A percentile compares a stretch with the other conserved stretches of the same genome.
These are phyloP conservation scores for Wickerhamomyces bisporus DNA, from an alignment of 805 yeast genomes.

Conservation along the genomic window DNA sequence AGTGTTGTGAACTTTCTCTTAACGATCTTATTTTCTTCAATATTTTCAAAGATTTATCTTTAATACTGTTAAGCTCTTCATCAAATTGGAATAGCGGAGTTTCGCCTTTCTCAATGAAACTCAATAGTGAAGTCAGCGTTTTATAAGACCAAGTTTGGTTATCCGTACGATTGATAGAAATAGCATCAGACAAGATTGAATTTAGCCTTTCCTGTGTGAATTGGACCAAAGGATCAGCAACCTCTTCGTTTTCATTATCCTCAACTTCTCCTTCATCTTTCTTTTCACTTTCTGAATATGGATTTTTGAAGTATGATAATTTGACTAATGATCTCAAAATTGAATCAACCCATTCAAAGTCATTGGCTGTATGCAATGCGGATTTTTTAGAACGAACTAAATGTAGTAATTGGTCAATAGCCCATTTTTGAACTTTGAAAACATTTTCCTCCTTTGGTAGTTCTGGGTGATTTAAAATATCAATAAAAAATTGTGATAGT, in stretches of 20 bases:
- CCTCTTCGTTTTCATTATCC: slow-evolving; percentile 10
- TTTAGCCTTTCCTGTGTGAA: slow-evolving; percentile 58
- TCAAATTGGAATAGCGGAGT: slow-evolving; percentile 44
- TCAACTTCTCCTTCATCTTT: slow-evolving; percentile 12
- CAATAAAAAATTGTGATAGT: slow-evolving; percentile 15
- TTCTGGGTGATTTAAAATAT: slow-evolving; percentile 11
- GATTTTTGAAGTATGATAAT: slow-evolving; percentile 27
- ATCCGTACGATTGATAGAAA: slow-evolving; percentile 40
- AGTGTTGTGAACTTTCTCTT: slow-evolving; percentile 25
- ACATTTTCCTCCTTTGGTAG: slow-evolving; percentile 8
- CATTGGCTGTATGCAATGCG: slow-evolving; percentile 16
- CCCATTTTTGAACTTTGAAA: slow-evolving; percentile 39
- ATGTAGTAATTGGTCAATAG: slow-evolving; percentile 51
- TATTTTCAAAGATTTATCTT: slow-evolving; percentile 42
- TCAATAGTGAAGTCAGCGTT: slow-evolving; percentile 37
- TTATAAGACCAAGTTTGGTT: slow-evolving; percentile 56
- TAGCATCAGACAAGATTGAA: slow-evolving; percentile 59
- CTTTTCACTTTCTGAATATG: slow-evolving; percentile 1
- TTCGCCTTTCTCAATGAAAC: slow-evolving; percentile 20
- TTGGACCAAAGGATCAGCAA: slow-evolving; percentile 30
- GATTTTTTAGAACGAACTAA: slow-evolving; percentile 43
- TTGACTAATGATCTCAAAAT: slow-evolving; percentile 27
- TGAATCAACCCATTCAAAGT: slow-evolving; percentile 25
- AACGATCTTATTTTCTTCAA: slow-evolving; percentile 39
- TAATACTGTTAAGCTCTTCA: slow-evolving; percentile 46